phyloP scores from a whole-genome alignment of 257 asterid genomes.

The Leptodermis oblonga region DNA sequence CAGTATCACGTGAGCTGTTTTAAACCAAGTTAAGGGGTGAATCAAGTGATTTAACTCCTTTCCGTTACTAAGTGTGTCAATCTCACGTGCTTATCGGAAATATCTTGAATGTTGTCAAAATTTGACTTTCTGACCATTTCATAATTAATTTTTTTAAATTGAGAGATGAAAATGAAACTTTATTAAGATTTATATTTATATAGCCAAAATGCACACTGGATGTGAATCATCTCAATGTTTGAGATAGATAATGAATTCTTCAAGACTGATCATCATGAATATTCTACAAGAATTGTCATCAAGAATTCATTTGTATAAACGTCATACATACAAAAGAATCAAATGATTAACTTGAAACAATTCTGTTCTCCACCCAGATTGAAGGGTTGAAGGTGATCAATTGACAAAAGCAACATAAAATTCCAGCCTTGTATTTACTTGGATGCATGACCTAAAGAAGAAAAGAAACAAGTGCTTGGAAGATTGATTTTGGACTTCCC shows the following conservation, averaged over 20 bases:
- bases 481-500: slow-evolving; percentile 56
- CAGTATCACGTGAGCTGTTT: too few species aligned
- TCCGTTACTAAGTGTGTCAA: too few species aligned
- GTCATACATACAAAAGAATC: slow-evolving; percentile 10
- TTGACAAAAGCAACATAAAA: background rate
- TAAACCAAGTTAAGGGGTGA: too few species aligned
- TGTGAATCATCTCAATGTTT: background rate
- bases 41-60: too few species aligned
- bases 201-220: background rate
- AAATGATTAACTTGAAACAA: slow-evolving; percentile 8
- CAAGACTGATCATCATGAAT: too few species aligned
- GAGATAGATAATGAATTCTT: background rate
- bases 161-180: background rate
- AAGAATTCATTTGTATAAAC: slow-evolving; percentile 7
- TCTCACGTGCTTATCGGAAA: too few species aligned
- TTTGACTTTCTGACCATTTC: too few species aligned
- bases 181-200: background rate
- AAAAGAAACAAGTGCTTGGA: slow-evolving; percentile 76
- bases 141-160: too few species aligned
- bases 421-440: background rate
- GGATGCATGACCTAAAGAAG: slow-evolving; percentile 44
- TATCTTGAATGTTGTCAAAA: too few species aligned
- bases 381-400: background rate
- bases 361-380: background rate
- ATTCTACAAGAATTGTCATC: slow-evolving; percentile 10